phyloP scores from a whole-genome alignment of 1,284 basidiomycete genomes.

The Phylloporus sp. region DNA sequence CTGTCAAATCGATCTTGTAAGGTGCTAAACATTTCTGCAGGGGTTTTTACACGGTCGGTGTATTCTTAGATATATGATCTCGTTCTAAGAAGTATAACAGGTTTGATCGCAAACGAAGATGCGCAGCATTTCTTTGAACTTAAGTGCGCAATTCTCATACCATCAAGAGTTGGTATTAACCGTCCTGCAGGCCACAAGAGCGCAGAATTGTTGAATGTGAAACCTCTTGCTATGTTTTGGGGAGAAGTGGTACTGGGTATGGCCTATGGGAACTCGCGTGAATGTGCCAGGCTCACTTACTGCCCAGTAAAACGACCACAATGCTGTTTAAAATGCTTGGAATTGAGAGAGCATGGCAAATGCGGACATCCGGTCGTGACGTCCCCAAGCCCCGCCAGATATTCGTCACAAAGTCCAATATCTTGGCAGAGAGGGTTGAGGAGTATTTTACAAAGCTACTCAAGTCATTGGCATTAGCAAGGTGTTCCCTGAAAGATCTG shows the following conservation, averaged over 20 bases:
- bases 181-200: slow-evolving; percentile 43
- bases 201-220: slow-evolving; percentile 67
- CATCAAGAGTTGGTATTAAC: background rate
- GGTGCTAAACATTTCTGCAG: too few species aligned
- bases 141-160: slow-evolving; percentile 49
- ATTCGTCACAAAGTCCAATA: slow-evolving; percentile 75
- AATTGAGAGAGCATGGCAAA: slow-evolving; percentile 61
- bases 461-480: slow-evolving; percentile 53
- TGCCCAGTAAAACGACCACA: slow-evolving; percentile 74
- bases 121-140: slow-evolving; percentile 62
- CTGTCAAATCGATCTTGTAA: too few species aligned
- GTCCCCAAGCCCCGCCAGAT: slow-evolving; percentile 64
- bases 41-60: too few species aligned
- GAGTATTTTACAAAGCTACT: slow-evolving; percentile 68
- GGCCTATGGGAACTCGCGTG: slow-evolving; percentile 9
- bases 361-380: slow-evolving; percentile 25
- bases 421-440: slow-evolving; percentile 70
- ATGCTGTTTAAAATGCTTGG: slow-evolving; percentile 79
- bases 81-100: background rate
- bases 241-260: slow-evolving; percentile 77
- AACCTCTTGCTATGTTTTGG: slow-evolving; percentile 73
- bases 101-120: slow-evolving; percentile 45
- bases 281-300: slow-evolving; percentile 13
- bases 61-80: too few species aligned
- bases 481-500: slow-evolving; percentile 50